Evolutionary conservation across 192 early-diverging fungal species (phyloP), one percentile per base, ranked within the genome.

Genomic region (Jimgerdemannia lactiflua): DNA sequence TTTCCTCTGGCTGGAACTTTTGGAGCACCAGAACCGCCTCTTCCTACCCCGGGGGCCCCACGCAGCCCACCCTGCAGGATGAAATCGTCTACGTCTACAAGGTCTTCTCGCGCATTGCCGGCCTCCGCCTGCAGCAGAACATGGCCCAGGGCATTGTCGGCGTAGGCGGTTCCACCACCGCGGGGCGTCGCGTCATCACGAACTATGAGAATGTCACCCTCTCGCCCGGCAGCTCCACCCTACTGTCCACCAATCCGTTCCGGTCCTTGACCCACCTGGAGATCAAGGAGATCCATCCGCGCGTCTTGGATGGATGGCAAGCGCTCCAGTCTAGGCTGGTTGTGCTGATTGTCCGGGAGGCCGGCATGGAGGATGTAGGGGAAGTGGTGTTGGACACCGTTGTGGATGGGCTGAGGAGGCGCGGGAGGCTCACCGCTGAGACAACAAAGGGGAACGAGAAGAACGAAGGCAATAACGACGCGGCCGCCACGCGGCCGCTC

Each of bases 71-170:
- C 8, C 14, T 59, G 49, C 49, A 59, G 41, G 79, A 83, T 43
- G 88, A 89, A 20, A 80, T 89, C 41, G 54, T 77, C 3, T 83
- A 84, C 71, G 85, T 89, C 41, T 84, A 85, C 77, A 74, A 75
- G 54, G 78, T 81, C 64, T 72, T 89, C n/a, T 76, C 79, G 40
- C 78, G 77, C 39, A 79, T 89, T 14, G 40, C 78, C 7, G 79
- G 80, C 0, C 75, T 89, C 54, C 79, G 82, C 39, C 80, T 89
- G 43, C 76, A 82, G 40, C 70, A 75, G 70, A 74, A 70, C 74
- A 29, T 77, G 64, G 49, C 49, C 49, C 6, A 6, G 6, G 14
- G 49, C 49, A 39, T 65, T n/a, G 70, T 77, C 11, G 73, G 80
- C 70, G 70, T 74, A 6, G 1, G 29, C 29, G 29, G 29, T 1